Evolutionary conservation across 352 stramenopile genomes (phyloP), one percentile per base, ranked within the genome.

Genomic region (Globisporangium orthogonon): DNA sequence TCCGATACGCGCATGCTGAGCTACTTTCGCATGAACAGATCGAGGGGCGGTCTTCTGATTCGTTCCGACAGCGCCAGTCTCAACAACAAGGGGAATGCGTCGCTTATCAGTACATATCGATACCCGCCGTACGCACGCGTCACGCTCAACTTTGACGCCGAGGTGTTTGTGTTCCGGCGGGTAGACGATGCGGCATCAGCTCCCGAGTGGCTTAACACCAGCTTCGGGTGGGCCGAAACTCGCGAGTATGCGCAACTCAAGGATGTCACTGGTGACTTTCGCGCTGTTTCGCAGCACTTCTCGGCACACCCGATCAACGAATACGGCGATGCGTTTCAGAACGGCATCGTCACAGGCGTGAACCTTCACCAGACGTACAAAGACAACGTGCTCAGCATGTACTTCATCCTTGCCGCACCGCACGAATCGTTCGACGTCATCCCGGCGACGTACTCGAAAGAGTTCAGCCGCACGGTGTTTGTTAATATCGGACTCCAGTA

Each of bases 1-100:
- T 90, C 81, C 0, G 70, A 84, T 39, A 81, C 77, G n/a, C 67
- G 69, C 33, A 65, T 94, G 65, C 58, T 83, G 31, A 88, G 73
- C 48, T 94, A 94, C 65, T 91, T 82, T n/a, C 76, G 78, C 52
- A 94, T 92, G 80, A 65, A 77, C 11, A 63, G 71, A 6, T 87
- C 80, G 0, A 73, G 72, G 30, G 82, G 84, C 1, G 82, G 82
- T 0, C 63, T 92, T 1, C 61, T 94, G 7, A 75, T 92, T 17
- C 78, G 84, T 45, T 77, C 79, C 0, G 63, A 76, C 46, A 86
- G 75, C 41, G 77, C 74, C 9, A 76, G 74, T n/a, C 85, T 87
- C 63, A 94, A 91, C 62, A 35, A 89, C 63, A 85, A 85, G 52
- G 83, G 83, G 40, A 91, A 94, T 56, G 61, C 65, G 4, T 80